These are phyloP conservation scores for Sphaceloma murrayae DNA, from an alignment of 2,329 filamentous ascomycete species.

Conservation along the genomic window DNA sequence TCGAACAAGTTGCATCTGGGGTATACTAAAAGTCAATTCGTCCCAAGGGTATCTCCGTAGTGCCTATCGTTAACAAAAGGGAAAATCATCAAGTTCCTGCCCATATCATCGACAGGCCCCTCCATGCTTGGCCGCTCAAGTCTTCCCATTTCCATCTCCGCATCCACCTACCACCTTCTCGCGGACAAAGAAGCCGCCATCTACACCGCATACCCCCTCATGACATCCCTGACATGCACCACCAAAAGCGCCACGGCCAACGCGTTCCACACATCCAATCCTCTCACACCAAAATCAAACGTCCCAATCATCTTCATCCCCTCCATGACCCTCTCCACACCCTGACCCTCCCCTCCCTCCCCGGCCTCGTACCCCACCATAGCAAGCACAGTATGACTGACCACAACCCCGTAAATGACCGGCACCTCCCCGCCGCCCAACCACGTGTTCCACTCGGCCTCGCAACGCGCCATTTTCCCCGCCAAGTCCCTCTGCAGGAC, in stretches of 20 bases:
- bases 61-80: background rate
- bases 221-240: conserved; percentile 11
- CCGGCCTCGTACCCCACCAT: background rate
- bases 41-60: conserved; percentile 7
- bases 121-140: too few species aligned
- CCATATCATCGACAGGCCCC: too few species aligned
- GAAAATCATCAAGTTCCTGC: conserved; percentile 2
- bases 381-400: conserved; percentile 2
- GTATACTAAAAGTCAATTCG: background rate
- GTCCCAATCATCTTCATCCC: conserved; percentile 2
- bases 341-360: background rate
- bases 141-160: background rate
- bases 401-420: conserved; percentile 6
- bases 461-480: background rate
- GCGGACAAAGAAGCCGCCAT: background rate
- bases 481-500: conserved; percentile 2
- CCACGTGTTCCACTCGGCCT: background rate
- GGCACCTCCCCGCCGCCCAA: background rate
- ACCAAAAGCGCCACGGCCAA: conserved; percentile 11
- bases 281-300: conserved; percentile 1
- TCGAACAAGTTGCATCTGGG: too few species aligned
- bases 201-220: conserved; percentile 10
- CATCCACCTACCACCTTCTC: background rate
- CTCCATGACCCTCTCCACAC: conserved; percentile 3
- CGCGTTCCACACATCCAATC: conserved; percentile 15